These are phyloP conservation scores for Cochlearia excelsa DNA, from an alignment of 345 rosid species.

Conservation along the genomic window DNA sequence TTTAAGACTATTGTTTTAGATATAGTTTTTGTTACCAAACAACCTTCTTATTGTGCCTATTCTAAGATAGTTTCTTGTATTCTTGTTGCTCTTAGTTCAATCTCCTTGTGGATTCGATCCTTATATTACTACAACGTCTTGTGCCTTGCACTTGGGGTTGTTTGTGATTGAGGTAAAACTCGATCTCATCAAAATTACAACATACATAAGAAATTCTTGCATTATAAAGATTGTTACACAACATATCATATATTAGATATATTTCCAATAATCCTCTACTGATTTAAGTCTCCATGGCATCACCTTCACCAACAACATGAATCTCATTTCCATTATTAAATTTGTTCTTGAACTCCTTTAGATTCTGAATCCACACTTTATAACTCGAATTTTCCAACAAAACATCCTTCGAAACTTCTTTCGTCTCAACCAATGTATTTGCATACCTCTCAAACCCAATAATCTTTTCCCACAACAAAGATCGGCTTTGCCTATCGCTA, in stretches of 20 bases:
- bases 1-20: too few species aligned
- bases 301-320: conserved; percentile 8
- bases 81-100: too few species aligned
- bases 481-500: conserved; percentile 27
- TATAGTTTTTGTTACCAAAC: too few species aligned
- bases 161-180: too few species aligned
- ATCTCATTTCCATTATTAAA: conserved; percentile 12
- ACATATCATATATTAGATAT: conserved; percentile 16
- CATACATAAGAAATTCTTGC: conserved; percentile 6
- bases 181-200: too few species aligned
- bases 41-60: too few species aligned
- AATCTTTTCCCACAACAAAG: conserved; percentile 37
- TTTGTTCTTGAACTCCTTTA: conserved; percentile 36
- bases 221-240: conserved; percentile 4
- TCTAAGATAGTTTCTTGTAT: too few species aligned
- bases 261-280: conserved; percentile 5
- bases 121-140: too few species aligned
- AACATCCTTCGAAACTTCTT: conserved; percentile 71
- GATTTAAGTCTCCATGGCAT: conserved; percentile 30
- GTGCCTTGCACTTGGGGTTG: too few species aligned
- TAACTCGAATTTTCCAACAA: conserved; percentile 65
- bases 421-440: conserved; percentile 36
- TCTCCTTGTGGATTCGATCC: too few species aligned
- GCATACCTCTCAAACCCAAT: conserved; percentile 45
- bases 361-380: conserved; percentile 48